These are phyloP conservation scores for Ambrosia trifida DNA, from an alignment of 129 eudicot species.

Conservation along the genomic window DNA sequence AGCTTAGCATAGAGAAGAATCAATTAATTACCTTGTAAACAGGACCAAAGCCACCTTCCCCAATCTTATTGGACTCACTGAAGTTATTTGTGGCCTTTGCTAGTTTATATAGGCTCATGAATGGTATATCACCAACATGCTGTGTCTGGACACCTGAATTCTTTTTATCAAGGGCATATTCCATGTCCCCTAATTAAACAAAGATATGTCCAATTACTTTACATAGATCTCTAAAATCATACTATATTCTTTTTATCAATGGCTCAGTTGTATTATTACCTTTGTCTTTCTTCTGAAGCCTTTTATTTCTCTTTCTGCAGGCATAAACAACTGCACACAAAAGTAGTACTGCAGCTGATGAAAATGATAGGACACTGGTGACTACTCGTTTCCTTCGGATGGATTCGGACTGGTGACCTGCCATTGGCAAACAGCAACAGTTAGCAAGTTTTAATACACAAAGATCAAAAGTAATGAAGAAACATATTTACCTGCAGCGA, in stretches of 20 bases:
- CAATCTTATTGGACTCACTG: slow-evolving; percentile 18
- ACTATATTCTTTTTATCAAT: too few relatives aligned
- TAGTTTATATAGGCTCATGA: slow-evolving; percentile 11
- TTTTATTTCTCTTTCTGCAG: background rate
- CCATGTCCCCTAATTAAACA: background rate
- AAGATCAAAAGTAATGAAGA: background rate
- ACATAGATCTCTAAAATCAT: background rate
- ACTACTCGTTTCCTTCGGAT: background rate
- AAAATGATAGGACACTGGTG: background rate
- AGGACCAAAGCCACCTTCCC: slow-evolving; percentile 35
- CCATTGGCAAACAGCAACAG: background rate
- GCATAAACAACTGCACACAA: slow-evolving; percentile 1
- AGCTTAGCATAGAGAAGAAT: background rate
- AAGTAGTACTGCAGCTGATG: background rate
- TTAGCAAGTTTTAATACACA: background rate
- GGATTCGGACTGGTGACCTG: background rate
- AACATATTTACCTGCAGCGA: background rate
- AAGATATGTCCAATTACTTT: background rate
- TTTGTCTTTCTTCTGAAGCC: background rate
- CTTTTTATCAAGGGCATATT: slow-evolving; percentile 13
- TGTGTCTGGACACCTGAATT: background rate
- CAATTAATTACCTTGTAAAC: slow-evolving; percentile 27
- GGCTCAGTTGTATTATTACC: background rate
- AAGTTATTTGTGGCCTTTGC: slow-evolving; percentile 22
- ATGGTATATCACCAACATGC: background rate